Conservation (phyloP, 495 filamentous ascomycete genomes). For the Beverwykella pulmonaria region DNA sequence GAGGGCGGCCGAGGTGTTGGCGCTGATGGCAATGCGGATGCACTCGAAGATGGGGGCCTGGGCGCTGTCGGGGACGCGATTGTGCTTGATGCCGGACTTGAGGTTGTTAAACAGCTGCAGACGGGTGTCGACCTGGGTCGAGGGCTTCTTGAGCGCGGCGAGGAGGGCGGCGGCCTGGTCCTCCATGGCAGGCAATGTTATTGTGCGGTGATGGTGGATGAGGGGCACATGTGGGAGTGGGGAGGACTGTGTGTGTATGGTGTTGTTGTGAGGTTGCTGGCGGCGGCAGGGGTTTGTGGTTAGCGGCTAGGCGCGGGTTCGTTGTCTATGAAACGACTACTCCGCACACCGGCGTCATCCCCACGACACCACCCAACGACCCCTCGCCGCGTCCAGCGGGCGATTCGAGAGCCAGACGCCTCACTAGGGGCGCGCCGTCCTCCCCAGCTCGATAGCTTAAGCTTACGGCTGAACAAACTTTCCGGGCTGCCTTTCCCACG, state of each 20-base stretch:
- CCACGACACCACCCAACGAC: neutral
- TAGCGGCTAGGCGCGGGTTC: neutral
- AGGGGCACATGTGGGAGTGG: constrained; percentile 21
- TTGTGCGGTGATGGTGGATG: constrained; percentile 15
- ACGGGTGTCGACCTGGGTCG: constrained; percentile 70
- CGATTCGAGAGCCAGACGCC: too few species aligned
- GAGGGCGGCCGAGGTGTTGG: constrained; percentile 67
- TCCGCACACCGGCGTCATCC: neutral
- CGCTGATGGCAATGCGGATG: constrained; percentile 65
- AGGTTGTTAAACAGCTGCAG: constrained; percentile 68
- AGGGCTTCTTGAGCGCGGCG: constrained; percentile 65
- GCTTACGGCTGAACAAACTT: neutral
- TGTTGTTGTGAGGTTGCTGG: constrained; percentile 1
- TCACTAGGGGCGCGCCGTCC: neutral
- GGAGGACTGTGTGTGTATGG: constrained; percentile 2
- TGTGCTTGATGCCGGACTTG: constrained; percentile 87
- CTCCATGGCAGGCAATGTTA: constrained; percentile 51
- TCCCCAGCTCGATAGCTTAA: neutral
- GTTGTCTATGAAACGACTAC: neutral
- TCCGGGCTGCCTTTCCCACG: neutral
- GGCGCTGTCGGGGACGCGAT: constrained; percentile 75
- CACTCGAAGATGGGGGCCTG: constrained; percentile 74
- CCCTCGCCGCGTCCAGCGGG: neutral
- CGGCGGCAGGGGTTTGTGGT: neutral
- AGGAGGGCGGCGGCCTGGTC: constrained; percentile 67